phyloP scores from a whole-genome alignment of 805 yeast genomes.

The Priceomyces haplophilus region DNA sequence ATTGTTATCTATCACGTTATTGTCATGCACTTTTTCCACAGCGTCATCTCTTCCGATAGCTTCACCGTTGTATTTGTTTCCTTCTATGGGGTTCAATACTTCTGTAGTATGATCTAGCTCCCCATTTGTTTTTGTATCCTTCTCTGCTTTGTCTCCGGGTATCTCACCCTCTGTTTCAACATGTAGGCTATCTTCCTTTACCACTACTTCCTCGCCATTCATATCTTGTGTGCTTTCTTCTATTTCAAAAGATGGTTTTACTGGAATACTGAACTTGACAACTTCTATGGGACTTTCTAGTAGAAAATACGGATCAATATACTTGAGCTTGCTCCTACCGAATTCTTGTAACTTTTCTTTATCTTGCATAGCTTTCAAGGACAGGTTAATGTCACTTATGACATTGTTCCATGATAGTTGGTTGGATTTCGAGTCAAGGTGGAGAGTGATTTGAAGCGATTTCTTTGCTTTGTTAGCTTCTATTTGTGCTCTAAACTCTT shows the following conservation, averaged over 20 bases:
- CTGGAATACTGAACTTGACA: slow-evolving; percentile 30
- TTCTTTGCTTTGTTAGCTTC: slow-evolving; percentile 7
- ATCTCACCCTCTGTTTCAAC: not conserved
- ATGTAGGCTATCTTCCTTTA: not conserved
- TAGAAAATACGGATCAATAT: slow-evolving; percentile 51
- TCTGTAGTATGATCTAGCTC: not conserved
- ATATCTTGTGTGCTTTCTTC: not conserved
- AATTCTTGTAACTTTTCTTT: slow-evolving; percentile 31
- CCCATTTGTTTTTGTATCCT: not conserved
- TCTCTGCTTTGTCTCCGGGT: not conserved
- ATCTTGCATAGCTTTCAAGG: slow-evolving; percentile 29
- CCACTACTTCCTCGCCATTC: not conserved
- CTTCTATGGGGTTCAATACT: not conserved
- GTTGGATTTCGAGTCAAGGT: slow-evolving; percentile 3
- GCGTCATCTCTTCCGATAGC: slow-evolving; percentile 2
- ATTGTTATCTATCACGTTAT: not conserved
- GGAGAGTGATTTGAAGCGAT: slow-evolving; percentile 9
- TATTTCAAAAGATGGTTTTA: not conserved
- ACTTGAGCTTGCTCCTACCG: slow-evolving; percentile 41
- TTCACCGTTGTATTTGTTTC: not conserved
- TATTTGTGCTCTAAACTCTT: slow-evolving; percentile 27
- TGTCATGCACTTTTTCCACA: no score
- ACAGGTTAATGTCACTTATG: slow-evolving; percentile 30
- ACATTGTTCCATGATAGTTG: slow-evolving; percentile 25
- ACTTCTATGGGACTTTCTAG: slow-evolving; percentile 48